Evolutionary conservation across 257 asterid genomes (phyloP), one percentile per base, ranked within the genome.

Genomic region (Gynochthodes officinalis): DNA sequence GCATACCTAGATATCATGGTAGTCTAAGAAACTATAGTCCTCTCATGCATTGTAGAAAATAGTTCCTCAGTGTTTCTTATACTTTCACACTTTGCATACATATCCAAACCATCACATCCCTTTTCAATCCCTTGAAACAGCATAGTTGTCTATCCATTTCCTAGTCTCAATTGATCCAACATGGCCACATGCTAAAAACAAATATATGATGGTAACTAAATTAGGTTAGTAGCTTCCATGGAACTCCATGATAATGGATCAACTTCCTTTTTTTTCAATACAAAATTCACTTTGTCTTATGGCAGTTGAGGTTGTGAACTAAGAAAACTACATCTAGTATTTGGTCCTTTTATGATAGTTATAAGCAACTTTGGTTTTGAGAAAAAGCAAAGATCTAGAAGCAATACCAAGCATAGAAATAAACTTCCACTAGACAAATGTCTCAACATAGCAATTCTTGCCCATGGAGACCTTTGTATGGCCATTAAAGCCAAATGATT

Each of bases 41-140:
- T 87, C 57, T 69, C 78, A 0, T 44, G 53, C 87, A 86, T 88
- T 0, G 80, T 18, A 58, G n/a, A 35, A 67, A 92, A 90, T 50
- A 90, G 88, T 63, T 59, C 55, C 46, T 77, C 81, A 70, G 95
- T 95, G 52, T 82, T 78, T 52, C 58, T 87, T 68, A 83, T 28
- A 81, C 89, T 85, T 52, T 96, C 96, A 72, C 96, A 87, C 76
- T 89, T 92, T 1, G 81, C 75, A 42, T 89, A 89, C 98, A 89
- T 92, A 75, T 89, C 96, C 52, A 89, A 8, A 89, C 77, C 80
- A 70, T 82, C 6, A 76, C 64, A 70, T 88, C 80, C 10, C 76
- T 76, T 73, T 79, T 86, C 21, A 87, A 76, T 59, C 92, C 88
- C 50, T 84, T 32, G 86, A 77, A 15, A 77, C 23, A 35, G 82